phyloP scores from a whole-genome alignment of 2,329 filamentous ascomycete genomes.

The Ophiostoma triangulosporum region DNA sequence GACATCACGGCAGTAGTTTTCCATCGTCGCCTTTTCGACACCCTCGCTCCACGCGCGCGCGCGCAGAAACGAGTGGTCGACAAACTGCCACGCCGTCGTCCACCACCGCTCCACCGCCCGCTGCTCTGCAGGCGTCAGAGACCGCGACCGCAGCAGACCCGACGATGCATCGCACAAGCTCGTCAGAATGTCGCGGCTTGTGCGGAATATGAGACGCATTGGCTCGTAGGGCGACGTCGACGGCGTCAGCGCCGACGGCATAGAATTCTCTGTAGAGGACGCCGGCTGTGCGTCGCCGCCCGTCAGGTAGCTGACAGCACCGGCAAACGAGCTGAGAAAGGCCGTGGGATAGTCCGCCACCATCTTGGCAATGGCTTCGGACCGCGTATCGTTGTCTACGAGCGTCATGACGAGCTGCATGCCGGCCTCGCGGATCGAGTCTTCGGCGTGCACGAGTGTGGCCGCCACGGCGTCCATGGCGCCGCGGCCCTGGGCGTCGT shows the following conservation, averaged over 20 bases:
- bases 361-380: constrained; percentile 35
- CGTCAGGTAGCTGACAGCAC: constrained; percentile 29
- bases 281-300: constrained; percentile 10
- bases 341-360: constrained; percentile 30
- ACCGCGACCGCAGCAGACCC: constrained; percentile 40
- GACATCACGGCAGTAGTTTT: constrained; percentile 83
- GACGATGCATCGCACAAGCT: constrained; percentile 42
- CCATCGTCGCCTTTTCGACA: constrained; percentile 60
- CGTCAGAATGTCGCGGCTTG: constrained; percentile 41
- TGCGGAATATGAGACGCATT: constrained; percentile 42
- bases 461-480: constrained; percentile 62
- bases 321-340: constrained; percentile 31
- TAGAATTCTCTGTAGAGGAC: no score
- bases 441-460: constrained; percentile 67
- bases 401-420: constrained; percentile 73
- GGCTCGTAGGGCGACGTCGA: constrained; percentile 38
- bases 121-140: constrained; percentile 47
- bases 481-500: constrained; percentile 29
- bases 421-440: constrained; percentile 64
- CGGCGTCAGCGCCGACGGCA: constrained; percentile 5
- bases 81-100: constrained; percentile 68
- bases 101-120: constrained; percentile 64
- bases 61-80: constrained; percentile 67
- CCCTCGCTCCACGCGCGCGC: constrained; percentile 73
- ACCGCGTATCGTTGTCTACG: constrained; percentile 48